phyloP scores from a whole-genome alignment of 2,329 filamentous ascomycete genomes.

The Alternaria incomplexa region DNA sequence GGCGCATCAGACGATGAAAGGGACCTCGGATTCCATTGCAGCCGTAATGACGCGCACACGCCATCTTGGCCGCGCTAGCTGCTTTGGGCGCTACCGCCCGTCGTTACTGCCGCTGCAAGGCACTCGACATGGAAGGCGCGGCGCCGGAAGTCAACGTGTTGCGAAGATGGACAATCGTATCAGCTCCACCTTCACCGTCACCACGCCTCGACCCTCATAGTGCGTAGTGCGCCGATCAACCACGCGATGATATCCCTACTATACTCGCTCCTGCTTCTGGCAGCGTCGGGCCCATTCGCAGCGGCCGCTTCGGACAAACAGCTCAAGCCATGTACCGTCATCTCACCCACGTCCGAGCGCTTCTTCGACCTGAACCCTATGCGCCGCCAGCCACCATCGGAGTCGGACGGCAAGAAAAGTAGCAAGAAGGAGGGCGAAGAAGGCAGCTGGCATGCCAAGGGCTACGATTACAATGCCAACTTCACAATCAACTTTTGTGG shows the following conservation, averaged over 20 bases:
- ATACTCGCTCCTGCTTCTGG: slow-evolving; percentile 32
- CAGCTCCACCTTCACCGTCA: slow-evolving; percentile 8
- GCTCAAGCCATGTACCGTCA: slow-evolving; percentile 66
- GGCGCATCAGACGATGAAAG: slow-evolving; percentile 26
- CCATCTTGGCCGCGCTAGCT: slow-evolving; percentile 12
- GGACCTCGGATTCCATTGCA: slow-evolving; percentile 18
- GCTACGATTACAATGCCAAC: slow-evolving; percentile 79
- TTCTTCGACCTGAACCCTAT: slow-evolving; percentile 70
- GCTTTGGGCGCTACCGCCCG: slow-evolving; percentile 5
- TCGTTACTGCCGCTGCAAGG: slow-evolving; percentile 18
- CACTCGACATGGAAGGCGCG: slow-evolving; percentile 14
- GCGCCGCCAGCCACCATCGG: slow-evolving; percentile 56
- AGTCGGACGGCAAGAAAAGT: slow-evolving; percentile 45
- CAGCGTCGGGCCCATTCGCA: slow-evolving; percentile 37
- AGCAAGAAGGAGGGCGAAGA: slow-evolving; percentile 61
- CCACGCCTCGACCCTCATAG: slow-evolving; percentile 10
- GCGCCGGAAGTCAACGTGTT: slow-evolving; percentile 30
- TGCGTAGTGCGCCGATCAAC: slow-evolving; percentile 5
- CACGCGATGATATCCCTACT: slow-evolving; percentile 36
- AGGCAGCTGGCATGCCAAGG: slow-evolving; percentile 68
- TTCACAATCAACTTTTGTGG: slow-evolving; percentile 85
- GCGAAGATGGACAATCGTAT: slow-evolving; percentile 12
- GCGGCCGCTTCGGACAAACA: slow-evolving; percentile 50
- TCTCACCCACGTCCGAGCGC: slow-evolving; percentile 64
- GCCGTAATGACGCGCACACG: slow-evolving; percentile 22